Evolutionary conservation across 768 basidiomycete genomes (phyloP), one percentile per base, ranked within the genome.

Genomic region (Lactifluus volemus): DNA sequence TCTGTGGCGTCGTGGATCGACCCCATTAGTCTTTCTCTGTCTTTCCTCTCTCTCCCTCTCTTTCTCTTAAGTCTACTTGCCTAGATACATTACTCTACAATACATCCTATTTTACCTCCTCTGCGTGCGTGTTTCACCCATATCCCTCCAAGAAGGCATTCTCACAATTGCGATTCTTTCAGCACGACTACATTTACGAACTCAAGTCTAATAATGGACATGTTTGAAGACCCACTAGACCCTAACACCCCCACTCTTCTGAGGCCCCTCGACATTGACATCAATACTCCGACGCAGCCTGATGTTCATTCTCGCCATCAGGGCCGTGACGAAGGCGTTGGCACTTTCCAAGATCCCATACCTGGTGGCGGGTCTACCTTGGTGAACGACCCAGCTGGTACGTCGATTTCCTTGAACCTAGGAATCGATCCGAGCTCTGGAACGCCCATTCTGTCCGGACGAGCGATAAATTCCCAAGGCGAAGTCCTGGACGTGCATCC

Each of bases 1-100:
- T 54, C 29, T 49, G 61, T 49, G 61, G 61, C 61, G 61, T 63
- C 57, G 61, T 63, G 0, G 61, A 63, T 58, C 61, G 61, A 63
- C 61, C 52, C 25, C 49, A 30, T 6, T 47, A 25, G 32, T 15
- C 4, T 54, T 25, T 30, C 49, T 29, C 2, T 17, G 19, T 17
- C 34, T 15, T 1, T 38, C 19, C 14, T 49, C 25, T 19, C n/a
- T 53, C 21, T 41, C 30, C 19, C 14, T 49, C 25, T 19, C n/a
- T 53, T 17, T 48, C 30, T 29, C 45, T 41, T 29, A 57, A 25
- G 15, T 34, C 21, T 10, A 19, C 15, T 41, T 21, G 34, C 17
- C 30, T 21, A 36, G 19, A 7, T 5, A 38, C 4, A 9, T 9
- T 29, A 3, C 34, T 19, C 15, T 21, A 21, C 52, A 36, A n/a